These are phyloP conservation scores for Tulasnella sp. DNA, from an alignment of 768 basidiomycete genomes.

Conservation along the genomic window DNA sequence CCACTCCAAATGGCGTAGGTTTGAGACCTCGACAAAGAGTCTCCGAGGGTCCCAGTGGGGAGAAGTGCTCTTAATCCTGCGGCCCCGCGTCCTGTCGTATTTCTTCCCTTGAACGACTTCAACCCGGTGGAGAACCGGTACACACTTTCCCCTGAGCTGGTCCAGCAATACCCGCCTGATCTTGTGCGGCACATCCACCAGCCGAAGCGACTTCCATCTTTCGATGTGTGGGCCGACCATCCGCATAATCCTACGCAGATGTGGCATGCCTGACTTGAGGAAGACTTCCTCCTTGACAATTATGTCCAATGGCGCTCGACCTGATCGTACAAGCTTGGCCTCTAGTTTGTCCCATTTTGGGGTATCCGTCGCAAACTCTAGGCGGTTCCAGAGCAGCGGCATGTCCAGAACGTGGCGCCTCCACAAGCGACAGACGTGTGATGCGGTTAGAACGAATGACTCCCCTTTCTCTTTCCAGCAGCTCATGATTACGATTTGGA, in stretches of 20 bases:
- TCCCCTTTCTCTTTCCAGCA: not conserved
- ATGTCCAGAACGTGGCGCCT: no score
- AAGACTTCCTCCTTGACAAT: not conserved
- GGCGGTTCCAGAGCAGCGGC: no score
- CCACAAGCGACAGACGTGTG: no score
- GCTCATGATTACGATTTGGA: not conserved
- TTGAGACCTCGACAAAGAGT: not conserved
- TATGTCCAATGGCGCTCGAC: not conserved
- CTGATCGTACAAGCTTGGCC: not conserved
- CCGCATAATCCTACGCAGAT: not conserved
- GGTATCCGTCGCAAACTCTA: not conserved
- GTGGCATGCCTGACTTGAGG: no score
- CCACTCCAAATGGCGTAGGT: not conserved
- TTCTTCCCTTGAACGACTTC: not conserved
- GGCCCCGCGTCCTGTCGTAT: not conserved
- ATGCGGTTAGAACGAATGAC: not conserved
- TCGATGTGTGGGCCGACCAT: not conserved
- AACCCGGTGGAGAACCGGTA: not conserved
- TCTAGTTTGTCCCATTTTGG: not conserved
- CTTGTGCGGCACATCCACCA: no score
- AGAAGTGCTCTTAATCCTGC: constrained; percentile 1
- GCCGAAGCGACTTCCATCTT: not conserved
- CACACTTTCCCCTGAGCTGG: no score
- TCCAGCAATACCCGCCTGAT: no score
- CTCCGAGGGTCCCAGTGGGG: not conserved